Conservation (phyloP, 495 filamentous ascomycete genomes). For the Choiromyces venosus region DNA sequence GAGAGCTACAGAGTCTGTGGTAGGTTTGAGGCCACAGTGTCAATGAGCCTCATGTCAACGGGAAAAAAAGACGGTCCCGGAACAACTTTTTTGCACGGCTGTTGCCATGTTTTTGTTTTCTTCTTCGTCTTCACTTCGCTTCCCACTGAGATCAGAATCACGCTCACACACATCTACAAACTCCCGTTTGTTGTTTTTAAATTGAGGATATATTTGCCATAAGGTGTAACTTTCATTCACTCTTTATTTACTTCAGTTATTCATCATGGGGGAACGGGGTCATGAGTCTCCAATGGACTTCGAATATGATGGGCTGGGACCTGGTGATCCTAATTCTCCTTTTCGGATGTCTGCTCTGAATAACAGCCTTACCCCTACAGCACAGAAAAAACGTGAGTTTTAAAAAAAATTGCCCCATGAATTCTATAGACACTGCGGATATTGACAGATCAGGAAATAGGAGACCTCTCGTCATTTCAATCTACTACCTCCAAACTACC, state of each 20-base stretch:
- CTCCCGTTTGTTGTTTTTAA: neutral
- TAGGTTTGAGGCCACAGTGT: neutral
- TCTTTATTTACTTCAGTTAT: neutral
- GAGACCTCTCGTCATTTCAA: conserved; percentile 23
- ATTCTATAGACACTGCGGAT: neutral
- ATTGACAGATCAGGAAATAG: conserved; percentile 11
- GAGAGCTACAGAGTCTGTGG: neutral
- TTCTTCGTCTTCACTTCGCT: neutral
- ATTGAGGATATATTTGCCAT: neutral
- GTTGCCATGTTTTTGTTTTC: neutral
- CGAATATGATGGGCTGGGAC: conserved; percentile 20
- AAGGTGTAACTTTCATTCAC: neutral
- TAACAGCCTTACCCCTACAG: conserved; percentile 12
- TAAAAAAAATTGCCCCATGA: neutral
- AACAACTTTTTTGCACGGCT: neutral
- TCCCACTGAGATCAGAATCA: neutral
- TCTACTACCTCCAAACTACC: conserved; percentile 19
- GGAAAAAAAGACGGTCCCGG: neutral
- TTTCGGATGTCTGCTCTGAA: conserved; percentile 18
- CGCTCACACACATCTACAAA: neutral
- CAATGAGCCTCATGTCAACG: neutral
- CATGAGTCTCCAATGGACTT: conserved; percentile 36
- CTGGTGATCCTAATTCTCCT: conserved; percentile 22
- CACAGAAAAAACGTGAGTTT: conserved; percentile 20
- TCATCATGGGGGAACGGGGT: conserved; percentile 24